Base-by-base conservation (phyloP, 2,329 filamentous ascomycete species). In the Septoria linicola region DNA sequence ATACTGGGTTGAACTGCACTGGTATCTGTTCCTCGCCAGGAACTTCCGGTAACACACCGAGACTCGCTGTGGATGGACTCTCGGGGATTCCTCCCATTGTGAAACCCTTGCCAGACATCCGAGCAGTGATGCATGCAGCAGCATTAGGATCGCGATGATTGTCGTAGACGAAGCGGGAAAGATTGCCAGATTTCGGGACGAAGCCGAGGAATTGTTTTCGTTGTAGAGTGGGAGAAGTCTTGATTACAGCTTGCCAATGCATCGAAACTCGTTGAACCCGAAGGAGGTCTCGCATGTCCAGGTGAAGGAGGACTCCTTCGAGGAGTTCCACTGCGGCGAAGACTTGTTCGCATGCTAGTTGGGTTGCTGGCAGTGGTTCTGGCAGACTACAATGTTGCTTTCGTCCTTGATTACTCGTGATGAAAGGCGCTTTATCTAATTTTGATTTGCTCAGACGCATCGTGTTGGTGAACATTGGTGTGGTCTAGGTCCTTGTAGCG, bases 1-100 rank as follows among this genome's bases (percentile, higher is more conserved):
- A 59, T 11, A 53, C 16, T 8, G 51, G 54, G 21, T 57, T 54
- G 49, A 57, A 53, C 6, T 23, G 21, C 31, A 55, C 35, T 30
- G 37, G 16, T 13, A 17, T 27, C 14, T 8, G 27, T 40, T 27
- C 10, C 34, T 37, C 30, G 7, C 31, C 47, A 13, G 19, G 13
- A 17, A 30, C 16, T 14, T 19, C 16, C 8, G 20, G 25, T 21
- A 32, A 25, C 17, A 40, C 23, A n/a, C 35, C 23, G n/a, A 35
- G 19, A 3, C 8, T 27, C 6, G 21, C 31, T 8, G 8, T 35
- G 8, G 37, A 21, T 23, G 31, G 14, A 31, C 4, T 21, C 11
- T n/a, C 41, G 6, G 36, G 14, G 20, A 27, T 30, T 11, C 13
- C 14, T 21, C 31, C 25, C 27, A 41, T 20, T 2, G 27, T 46